Evolutionary conservation across 2,329 filamentous ascomycete species (phyloP).

Genomic region (Dactylellina cionopaga): DNA sequence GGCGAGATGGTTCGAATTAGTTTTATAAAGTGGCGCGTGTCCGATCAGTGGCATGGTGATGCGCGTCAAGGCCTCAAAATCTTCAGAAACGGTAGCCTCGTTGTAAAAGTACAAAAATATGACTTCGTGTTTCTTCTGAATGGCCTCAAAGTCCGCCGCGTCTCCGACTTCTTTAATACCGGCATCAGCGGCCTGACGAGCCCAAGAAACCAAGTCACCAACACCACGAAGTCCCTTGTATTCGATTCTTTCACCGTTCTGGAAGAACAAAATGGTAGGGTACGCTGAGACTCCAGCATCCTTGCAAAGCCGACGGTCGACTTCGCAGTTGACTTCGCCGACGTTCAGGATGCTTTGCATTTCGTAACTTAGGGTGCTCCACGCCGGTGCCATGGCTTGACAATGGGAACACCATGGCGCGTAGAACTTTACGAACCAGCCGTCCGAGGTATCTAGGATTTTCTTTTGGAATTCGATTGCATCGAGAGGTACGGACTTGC

Average conservation of each 20-base stretch:
- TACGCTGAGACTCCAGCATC: slow-evolving; percentile 82
- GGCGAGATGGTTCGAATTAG: slow-evolving; percentile 77
- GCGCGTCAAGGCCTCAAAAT: slow-evolving; percentile 87
- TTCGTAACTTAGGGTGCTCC: slow-evolving; percentile 87
- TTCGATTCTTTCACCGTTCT: slow-evolving; percentile 87
- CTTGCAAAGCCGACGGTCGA: slow-evolving; percentile 87
- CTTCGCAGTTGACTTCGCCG: slow-evolving; percentile 95
- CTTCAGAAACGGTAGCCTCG: slow-evolving; percentile 89
- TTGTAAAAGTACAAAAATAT: slow-evolving; percentile 99
- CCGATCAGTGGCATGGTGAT: slow-evolving; percentile 88
- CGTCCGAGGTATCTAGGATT: slow-evolving; percentile 86
- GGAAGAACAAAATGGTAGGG: slow-evolving; percentile 92
- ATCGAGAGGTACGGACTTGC: slow-evolving; percentile 77
- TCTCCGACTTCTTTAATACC: slow-evolving; percentile 81
- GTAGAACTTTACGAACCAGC: slow-evolving; percentile 99
- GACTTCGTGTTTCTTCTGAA: slow-evolving; percentile 91
- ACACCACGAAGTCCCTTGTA: slow-evolving; percentile 91
- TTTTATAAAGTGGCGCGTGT: slow-evolving; percentile 91
- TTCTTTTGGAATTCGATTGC: slow-evolving; percentile 85
- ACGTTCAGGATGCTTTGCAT: slow-evolving; percentile 91
- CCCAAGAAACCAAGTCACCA: slow-evolving; percentile 87
- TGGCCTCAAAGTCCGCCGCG: slow-evolving; percentile 76
- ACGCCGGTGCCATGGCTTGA: slow-evolving; percentile 88
- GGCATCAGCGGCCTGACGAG: slow-evolving; percentile 83
- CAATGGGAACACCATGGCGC: slow-evolving; percentile 98